Percentiles rank a stretch among this genome's conserved stretches.
Conservation (phyloP, 1,139 yeast genomes). For the Scheffersomyces illinoinensis region DNA sequence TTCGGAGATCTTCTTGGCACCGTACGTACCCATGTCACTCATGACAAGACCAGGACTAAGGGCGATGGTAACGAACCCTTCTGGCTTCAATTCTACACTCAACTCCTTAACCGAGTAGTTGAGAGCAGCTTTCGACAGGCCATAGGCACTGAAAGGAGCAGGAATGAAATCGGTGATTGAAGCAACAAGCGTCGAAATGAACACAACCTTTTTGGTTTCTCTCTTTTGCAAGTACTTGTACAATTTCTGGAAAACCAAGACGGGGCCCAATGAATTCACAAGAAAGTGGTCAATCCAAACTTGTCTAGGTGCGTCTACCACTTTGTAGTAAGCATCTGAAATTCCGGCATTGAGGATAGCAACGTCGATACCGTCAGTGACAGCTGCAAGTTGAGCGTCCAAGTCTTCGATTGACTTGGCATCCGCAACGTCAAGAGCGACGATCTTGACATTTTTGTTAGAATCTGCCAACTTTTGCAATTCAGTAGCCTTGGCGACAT, state of each 20-base stretch:
- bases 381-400: slow-evolving; percentile 1
- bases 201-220: slow-evolving; percentile 3
- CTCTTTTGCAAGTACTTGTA: slow-evolving; percentile 4
- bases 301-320: slow-evolving; percentile 1
- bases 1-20: background rate
- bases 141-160: slow-evolving; percentile 21
- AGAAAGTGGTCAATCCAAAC: slow-evolving; percentile 2
- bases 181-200: slow-evolving; percentile 6
- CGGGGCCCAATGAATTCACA: slow-evolving; percentile 4
- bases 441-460: slow-evolving; percentile 3
- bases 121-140: slow-evolving; percentile 30
- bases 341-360: slow-evolving; percentile 5
- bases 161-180: slow-evolving; percentile 5
- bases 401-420: slow-evolving; percentile 24
- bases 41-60: slow-evolving; percentile 34
- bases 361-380: slow-evolving; percentile 3
- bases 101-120: slow-evolving; percentile 21
- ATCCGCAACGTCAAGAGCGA: slow-evolving; percentile 5
- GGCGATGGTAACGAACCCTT: slow-evolving; percentile 23
- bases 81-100: slow-evolving; percentile 19
- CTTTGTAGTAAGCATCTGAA: background rate
- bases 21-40: slow-evolving; percentile 21
- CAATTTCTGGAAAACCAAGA: slow-evolving; percentile 1
- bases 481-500: slow-evolving; percentile 9
- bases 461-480: slow-evolving; percentile 11